A percentile compares a stretch with the other conserved stretches of the same genome.
Evolutionary conservation across 768 basidiomycete genomes (phyloP).

Genomic region (Pseudohyphozyma bogoriensis): DNA sequence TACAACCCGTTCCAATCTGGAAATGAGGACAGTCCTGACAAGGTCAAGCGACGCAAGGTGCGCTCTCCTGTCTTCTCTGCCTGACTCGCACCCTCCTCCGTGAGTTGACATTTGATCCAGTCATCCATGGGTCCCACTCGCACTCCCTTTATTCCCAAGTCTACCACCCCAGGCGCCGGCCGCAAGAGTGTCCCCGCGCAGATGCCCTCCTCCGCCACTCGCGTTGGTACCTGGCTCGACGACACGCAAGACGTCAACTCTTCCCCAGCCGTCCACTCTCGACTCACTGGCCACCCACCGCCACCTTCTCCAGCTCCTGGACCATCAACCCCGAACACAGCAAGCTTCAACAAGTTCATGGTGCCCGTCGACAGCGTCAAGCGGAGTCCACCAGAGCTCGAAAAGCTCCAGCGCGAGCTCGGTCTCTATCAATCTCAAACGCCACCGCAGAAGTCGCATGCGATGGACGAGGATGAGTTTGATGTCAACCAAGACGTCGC

Average conservation of each 20-base stretch:
- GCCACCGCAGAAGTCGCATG: not conserved
- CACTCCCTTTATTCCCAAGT: not conserved
- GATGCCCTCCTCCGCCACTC: not conserved
- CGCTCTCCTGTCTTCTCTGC: not conserved
- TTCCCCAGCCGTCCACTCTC: not conserved
- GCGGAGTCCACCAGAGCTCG: not conserved
- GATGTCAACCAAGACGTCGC: not conserved
- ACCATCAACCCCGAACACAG: not conserved
- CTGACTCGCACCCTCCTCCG: too few relatives aligned
- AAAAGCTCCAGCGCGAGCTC: not conserved
- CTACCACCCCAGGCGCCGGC: not conserved
- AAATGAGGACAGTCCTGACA: conserved; percentile 21
- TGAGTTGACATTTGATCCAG: not conserved
- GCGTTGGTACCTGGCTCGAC: not conserved
- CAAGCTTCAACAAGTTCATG: not conserved
- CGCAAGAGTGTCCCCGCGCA: conserved; percentile 9
- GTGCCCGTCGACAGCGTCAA: not conserved
- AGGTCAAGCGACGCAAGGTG: conserved; percentile 19
- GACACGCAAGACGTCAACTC: not conserved
- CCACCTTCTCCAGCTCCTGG: not conserved
- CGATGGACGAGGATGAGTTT: conserved; percentile 1
- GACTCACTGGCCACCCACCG: not conserved
- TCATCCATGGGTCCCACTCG: conserved; percentile 15
- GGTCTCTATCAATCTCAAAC: too few relatives aligned
- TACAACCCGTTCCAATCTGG: conserved; percentile 28